Evolutionary conservation across 1,284 basidiomycete genomes (phyloP).

Genomic region (Athelia sp.): DNA sequence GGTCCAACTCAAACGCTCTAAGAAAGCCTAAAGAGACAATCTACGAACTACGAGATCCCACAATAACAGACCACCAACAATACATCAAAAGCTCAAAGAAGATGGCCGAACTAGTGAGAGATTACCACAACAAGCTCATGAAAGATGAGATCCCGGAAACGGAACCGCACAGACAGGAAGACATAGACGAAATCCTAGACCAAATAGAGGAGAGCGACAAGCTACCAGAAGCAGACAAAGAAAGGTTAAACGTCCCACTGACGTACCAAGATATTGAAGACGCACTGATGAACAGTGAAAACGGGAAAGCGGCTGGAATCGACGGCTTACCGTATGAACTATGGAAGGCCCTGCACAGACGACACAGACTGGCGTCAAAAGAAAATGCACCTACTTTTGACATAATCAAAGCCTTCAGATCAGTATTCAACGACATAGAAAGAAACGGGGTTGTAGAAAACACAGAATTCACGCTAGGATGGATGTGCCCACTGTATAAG

Average conservation of each 20-base stretch:
- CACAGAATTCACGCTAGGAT: slow-evolving; percentile 4
- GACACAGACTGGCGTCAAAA: not conserved
- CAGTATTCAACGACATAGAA: slow-evolving; percentile 11
- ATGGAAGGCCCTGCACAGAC: slow-evolving; percentile 6
- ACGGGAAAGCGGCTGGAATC: slow-evolving; percentile 5
- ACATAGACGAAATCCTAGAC: not conserved
- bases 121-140: slow-evolving; percentile 22
- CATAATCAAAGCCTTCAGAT: slow-evolving; percentile 6
- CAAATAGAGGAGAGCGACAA: not conserved
- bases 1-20: slow-evolving; percentile 22
- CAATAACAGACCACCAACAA: not conserved
- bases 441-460: slow-evolving; percentile 1
- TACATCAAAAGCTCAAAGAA: slow-evolving; percentile 4
- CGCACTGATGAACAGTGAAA: not conserved
- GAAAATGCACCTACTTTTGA: not conserved
- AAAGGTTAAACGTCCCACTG: not conserved
- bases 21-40: slow-evolving; percentile 21
- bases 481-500: slow-evolving; percentile 16
- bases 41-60: slow-evolving; percentile 12
- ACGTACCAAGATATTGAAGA: not conserved
- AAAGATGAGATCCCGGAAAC: not conserved
- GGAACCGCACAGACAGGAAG: no score
- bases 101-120: slow-evolving; percentile 14
- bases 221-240: not conserved
- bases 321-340: slow-evolving; percentile 11